Conservation (phyloP, 1,284 basidiomycete species). For the Moesziomyces antarcticus region DNA sequence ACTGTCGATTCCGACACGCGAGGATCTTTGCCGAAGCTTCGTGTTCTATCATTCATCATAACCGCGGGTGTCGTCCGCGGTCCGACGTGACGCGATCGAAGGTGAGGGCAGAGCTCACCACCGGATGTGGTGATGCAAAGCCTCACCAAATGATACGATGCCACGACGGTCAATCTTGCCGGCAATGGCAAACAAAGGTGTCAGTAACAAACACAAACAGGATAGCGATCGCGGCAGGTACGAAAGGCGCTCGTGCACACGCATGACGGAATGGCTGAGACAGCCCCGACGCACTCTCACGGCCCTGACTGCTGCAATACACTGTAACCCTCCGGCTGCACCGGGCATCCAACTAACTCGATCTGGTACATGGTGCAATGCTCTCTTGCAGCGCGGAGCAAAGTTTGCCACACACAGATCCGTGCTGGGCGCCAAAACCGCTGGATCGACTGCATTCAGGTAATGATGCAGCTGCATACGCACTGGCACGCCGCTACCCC, state of each 20-base stretch:
- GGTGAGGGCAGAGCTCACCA: too few relatives aligned
- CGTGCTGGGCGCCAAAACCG: background rate
- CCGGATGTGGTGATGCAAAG: too few relatives aligned
- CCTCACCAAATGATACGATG: too few relatives aligned
- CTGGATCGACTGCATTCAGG: background rate
- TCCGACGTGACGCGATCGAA: background rate
- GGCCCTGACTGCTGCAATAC: background rate
- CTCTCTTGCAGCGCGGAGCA: background rate
- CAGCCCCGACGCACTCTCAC: background rate
- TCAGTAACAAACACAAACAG: background rate
- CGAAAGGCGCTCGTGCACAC: background rate
- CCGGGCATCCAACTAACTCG: too few relatives aligned
- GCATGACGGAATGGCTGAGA: background rate
- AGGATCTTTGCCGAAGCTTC: too few relatives aligned
- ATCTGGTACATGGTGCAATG: too few relatives aligned
- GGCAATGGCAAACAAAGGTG: background rate
- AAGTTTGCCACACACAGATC: background rate
- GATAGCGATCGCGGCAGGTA: background rate
- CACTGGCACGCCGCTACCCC: too few relatives aligned
- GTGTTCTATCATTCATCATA: too few relatives aligned
- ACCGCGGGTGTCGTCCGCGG: too few relatives aligned
- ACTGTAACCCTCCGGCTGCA: too few relatives aligned
- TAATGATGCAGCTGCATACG: too few relatives aligned
- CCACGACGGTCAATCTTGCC: background rate
- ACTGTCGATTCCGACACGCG: background rate